Evolutionary conservation across 2,329 filamentous ascomycete genomes (phyloP).

Genomic region (Alternaria alternata): DNA sequence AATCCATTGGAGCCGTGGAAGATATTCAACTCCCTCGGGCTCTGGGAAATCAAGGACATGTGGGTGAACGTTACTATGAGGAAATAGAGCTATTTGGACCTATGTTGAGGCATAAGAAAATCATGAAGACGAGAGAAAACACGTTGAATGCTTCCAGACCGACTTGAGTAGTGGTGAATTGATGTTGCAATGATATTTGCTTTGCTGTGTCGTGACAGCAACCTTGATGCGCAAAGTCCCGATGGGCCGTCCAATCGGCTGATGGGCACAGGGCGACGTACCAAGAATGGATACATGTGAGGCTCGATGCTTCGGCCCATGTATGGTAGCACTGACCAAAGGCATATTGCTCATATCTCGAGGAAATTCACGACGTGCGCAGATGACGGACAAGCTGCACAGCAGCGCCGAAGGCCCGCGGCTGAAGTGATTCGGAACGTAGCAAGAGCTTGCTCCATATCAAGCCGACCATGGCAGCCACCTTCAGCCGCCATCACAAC

Average conservation of each 20-base stretch:
- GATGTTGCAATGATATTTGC: background rate
- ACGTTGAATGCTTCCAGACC: background rate
- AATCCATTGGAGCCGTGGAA: constrained; percentile 44
- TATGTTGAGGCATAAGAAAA: no score
- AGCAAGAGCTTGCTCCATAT: constrained; percentile 7
- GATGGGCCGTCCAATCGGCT: constrained; percentile 5
- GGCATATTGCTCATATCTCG: background rate
- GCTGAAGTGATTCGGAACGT: constrained; percentile 10
- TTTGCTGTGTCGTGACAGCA: constrained; percentile 2
- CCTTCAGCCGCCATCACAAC: constrained; percentile 12
- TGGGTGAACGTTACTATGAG: constrained; percentile 41
- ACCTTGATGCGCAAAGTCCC: background rate
- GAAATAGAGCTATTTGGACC: constrained; percentile 7
- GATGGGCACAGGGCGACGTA: constrained; percentile 2
- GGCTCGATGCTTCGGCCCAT: background rate
- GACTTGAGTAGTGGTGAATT: background rate
- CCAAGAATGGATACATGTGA: background rate
- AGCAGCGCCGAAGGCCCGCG: constrained; percentile 3
- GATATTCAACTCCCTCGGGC: constrained; percentile 35
- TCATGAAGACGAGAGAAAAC: background rate
- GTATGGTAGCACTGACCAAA: constrained; percentile 3
- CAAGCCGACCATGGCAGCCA: constrained; percentile 15
- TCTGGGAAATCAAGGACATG: constrained; percentile 45
- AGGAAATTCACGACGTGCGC: background rate
- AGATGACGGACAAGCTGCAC: background rate